Evolutionary conservation across 2,329 filamentous ascomycete genomes (phyloP).

Genomic region (Teratosphaeria destructans): DNA sequence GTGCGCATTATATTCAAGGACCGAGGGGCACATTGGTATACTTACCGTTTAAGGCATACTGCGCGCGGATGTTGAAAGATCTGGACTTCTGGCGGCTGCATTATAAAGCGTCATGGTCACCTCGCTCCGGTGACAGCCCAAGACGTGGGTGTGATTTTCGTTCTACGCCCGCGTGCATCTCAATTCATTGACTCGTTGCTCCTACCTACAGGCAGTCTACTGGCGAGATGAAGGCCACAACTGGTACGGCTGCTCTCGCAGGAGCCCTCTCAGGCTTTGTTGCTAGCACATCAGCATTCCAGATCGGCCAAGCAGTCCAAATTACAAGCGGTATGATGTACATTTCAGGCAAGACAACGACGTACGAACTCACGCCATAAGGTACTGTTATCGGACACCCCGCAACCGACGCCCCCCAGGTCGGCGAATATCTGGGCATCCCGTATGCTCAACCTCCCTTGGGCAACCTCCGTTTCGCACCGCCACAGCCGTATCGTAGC

Average conservation of each 20-base stretch:
- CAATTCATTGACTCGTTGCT: background rate
- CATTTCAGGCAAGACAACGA: background rate
- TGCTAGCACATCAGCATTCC: background rate
- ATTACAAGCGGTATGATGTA: background rate
- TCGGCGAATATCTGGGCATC: constrained; percentile 38
- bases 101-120: background rate
- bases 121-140: background rate
- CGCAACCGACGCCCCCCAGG: background rate
- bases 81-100: background rate
- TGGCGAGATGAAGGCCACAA: background rate
- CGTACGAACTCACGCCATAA: background rate
- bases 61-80: background rate
- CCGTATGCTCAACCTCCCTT: constrained; percentile 31
- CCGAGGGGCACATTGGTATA: background rate
- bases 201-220: background rate
- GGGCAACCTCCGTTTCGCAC: constrained; percentile 42
- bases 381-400: background rate
- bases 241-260: background rate
- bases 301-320: background rate
- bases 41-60: background rate
- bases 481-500: background rate
- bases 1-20: background rate
- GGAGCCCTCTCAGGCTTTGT: background rate
- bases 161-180: background rate
- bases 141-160: background rate